A percentile compares a stretch with the other conserved stretches of the same genome.
Evolutionary conservation across 192 early-diverging fungal genomes (phyloP).

Genomic region (Rhizoclosmatium globosum): DNA sequence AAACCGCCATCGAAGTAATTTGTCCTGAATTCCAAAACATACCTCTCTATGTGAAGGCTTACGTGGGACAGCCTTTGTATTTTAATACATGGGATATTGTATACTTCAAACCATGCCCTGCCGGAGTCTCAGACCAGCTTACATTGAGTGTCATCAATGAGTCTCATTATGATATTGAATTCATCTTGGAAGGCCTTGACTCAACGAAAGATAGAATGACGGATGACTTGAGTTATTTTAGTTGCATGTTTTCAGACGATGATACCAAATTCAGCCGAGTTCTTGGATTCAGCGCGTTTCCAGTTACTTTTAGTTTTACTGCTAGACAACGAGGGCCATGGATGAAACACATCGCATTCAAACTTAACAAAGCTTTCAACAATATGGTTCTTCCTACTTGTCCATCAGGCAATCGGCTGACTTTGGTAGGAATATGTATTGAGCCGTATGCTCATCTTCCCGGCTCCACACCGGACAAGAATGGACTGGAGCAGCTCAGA

Average conservation of each 20-base stretch:
- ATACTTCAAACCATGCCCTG: conserved; percentile 62
- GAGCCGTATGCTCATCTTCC: conserved; percentile 57
- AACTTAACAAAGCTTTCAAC: conserved; percentile 46
- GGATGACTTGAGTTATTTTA: conserved; percentile 34
- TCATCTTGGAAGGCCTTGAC: conserved; percentile 38
- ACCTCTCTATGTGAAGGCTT: conserved; percentile 58
- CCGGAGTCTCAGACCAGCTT: conserved; percentile 42
- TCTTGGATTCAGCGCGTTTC: conserved; percentile 45
- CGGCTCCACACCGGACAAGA: conserved; percentile 56
- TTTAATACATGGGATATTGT: conserved; percentile 62
- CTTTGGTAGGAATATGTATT: conserved; percentile 63
- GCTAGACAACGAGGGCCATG: conserved; percentile 51
- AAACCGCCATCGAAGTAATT: conserved; percentile 60
- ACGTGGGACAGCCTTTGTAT: conserved; percentile 61
- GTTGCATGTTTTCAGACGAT: conserved; percentile 39
- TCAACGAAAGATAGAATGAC: neutral
- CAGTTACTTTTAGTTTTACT: conserved; percentile 56
- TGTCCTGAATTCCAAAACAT: conserved; percentile 72
- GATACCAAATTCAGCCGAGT: conserved; percentile 36
- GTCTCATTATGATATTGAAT: conserved; percentile 61
- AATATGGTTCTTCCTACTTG: conserved; percentile 34
- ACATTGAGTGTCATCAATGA: conserved; percentile 57
- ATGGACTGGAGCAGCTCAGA: conserved; percentile 58
- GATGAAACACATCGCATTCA: conserved; percentile 46
- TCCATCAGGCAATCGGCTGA: conserved; percentile 45